These are phyloP conservation scores for Tulasnella sp. DNA, from an alignment of 768 basidiomycete genomes.

Conservation along the genomic window DNA sequence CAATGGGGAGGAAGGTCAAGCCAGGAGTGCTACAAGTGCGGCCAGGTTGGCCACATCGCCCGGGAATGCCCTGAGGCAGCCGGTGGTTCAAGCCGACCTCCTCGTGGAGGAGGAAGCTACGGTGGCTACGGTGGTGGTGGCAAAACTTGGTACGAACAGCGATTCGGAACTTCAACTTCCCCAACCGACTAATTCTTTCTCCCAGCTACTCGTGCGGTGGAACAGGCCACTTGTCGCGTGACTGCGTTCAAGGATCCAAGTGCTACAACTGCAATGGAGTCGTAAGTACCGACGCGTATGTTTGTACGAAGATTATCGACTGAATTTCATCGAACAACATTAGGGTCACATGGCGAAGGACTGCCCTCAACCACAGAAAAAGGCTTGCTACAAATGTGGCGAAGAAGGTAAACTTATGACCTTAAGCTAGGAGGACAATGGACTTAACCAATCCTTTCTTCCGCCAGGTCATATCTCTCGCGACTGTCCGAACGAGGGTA, in stretches of 20 bases:
- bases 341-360: conserved; percentile 86
- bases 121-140: conserved; percentile 39
- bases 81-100: conserved; percentile 39
- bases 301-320: neutral
- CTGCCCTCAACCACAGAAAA: conserved; percentile 78
- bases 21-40: conserved; percentile 39
- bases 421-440: neutral
- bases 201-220: conserved; percentile 84
- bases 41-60: conserved; percentile 39
- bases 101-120: conserved; percentile 42
- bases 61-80: conserved; percentile 28
- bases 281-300: conserved; percentile 52
- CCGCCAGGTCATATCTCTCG: conserved; percentile 83
- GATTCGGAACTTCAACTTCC: neutral
- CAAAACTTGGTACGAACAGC: conserved; percentile 60
- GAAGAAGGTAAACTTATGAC: conserved; percentile 32
- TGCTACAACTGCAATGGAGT: conserved; percentile 83
- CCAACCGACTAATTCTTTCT: conserved; percentile 31
- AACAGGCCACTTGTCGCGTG: conserved; percentile 82
- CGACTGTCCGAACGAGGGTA: conserved; percentile 63
- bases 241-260: conserved; percentile 78
- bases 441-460: neutral
- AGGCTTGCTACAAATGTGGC: conserved; percentile 43
- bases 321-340: conserved; percentile 25
- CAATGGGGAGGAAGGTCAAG: conserved; percentile 42